Conservation (phyloP, 495 filamentous ascomycete species). For the Hypoxylon cercidicola region DNA sequence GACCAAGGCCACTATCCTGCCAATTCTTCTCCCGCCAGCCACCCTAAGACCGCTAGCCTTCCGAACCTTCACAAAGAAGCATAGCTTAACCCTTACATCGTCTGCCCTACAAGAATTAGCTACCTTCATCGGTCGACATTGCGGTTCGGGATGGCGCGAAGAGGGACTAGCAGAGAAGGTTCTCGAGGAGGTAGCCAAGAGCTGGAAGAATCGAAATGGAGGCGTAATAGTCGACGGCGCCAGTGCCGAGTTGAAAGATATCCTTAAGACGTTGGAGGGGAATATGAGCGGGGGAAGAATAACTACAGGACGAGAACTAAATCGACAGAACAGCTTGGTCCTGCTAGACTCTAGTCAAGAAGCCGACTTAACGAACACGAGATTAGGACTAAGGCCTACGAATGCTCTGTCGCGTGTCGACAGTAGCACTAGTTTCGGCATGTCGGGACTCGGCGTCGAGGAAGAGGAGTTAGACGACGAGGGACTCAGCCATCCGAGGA, state of each 20-base stretch:
- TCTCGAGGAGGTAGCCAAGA: conserved; percentile 87
- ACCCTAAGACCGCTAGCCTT: conserved; percentile 92
- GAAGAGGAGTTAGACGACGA: conserved; percentile 71
- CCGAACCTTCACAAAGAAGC: conserved; percentile 96
- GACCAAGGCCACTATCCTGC: conserved; percentile 79
- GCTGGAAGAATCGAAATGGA: conserved; percentile 85
- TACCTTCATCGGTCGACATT: conserved; percentile 89
- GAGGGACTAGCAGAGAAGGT: conserved; percentile 92
- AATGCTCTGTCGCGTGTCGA: conserved; percentile 59
- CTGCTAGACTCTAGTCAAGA: conserved; percentile 52
- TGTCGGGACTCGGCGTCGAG: conserved; percentile 68
- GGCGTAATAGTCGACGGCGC: conserved; percentile 89
- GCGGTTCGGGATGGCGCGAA: conserved; percentile 95
- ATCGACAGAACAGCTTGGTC: conserved; percentile 68
- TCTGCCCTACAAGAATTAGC: conserved; percentile 85
- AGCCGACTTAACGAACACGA: conserved; percentile 51
- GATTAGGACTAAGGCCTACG: conserved; percentile 56
- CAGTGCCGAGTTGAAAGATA: conserved; percentile 78
- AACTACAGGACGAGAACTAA: conserved; percentile 57
- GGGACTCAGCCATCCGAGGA: conserved; percentile 68
- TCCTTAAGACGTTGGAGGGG: conserved; percentile 82
- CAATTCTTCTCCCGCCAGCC: conserved; percentile 86
- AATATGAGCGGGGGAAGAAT: conserved; percentile 86
- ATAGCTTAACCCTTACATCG: conserved; percentile 92
- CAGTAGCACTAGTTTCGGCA: conserved; percentile 70